phyloP scores from a whole-genome alignment of 768 basidiomycete species.

The Mycena venus region DNA sequence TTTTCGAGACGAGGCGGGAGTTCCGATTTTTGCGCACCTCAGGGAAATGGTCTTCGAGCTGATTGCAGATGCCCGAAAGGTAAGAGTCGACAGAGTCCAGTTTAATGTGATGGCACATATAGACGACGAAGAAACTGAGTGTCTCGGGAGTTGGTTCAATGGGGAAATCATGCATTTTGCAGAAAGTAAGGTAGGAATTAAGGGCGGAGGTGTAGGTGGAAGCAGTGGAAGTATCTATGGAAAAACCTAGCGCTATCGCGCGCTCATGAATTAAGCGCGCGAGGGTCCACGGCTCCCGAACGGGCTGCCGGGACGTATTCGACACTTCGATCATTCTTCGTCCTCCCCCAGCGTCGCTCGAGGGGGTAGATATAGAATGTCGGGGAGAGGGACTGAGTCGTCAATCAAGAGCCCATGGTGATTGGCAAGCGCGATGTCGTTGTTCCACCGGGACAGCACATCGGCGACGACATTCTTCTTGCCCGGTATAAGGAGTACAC shows the following conservation, averaged over 20 bases:
- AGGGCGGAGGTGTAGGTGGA: constrained; percentile 45
- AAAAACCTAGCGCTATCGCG: constrained; percentile 37
- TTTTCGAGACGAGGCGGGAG: constrained; percentile 41
- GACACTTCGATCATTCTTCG: constrained; percentile 33
- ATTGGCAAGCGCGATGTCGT: constrained; percentile 8
- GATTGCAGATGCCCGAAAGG: constrained; percentile 55
- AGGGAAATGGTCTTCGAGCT: constrained; percentile 53
- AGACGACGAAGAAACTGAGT: constrained; percentile 50
- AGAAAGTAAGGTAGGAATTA: constrained; percentile 50
- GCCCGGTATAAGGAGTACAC: constrained; percentile 38
- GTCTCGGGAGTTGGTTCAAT: constrained; percentile 49
- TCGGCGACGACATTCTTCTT: constrained; percentile 43
- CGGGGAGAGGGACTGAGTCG: neutral
- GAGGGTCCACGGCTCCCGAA: constrained; percentile 46
- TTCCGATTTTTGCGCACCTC: constrained; percentile 39
- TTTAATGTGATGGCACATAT: constrained; percentile 51
- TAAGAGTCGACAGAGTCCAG: constrained; percentile 51
- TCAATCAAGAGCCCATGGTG: constrained; percentile 14
- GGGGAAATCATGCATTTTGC: constrained; percentile 41
- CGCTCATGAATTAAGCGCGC: constrained; percentile 47
- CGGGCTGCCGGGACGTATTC: constrained; percentile 45
- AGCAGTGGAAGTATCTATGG: constrained; percentile 37
- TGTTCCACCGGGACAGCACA: constrained; percentile 38
- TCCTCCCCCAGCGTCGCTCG: constrained; percentile 43
- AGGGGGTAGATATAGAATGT: constrained; percentile 40